Evolutionary conservation across 2,329 filamentous ascomycete genomes (phyloP).

Genomic region (Cercospora brassicicola): DNA sequence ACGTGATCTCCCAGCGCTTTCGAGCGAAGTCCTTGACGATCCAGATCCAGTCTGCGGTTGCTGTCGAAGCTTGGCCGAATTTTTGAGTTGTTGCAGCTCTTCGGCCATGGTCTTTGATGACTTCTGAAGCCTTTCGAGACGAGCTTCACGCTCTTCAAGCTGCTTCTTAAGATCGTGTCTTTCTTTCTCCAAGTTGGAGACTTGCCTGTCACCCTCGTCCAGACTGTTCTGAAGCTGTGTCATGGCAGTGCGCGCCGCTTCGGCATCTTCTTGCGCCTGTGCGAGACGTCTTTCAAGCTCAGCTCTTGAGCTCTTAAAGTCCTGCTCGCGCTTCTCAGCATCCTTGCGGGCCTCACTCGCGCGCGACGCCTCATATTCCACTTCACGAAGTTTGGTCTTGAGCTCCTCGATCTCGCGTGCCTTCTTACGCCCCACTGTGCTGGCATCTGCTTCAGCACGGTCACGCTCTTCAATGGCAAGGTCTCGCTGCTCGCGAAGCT

Average conservation of each 20-base stretch:
- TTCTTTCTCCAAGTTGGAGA: conserved; percentile 79
- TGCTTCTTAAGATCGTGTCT: conserved; percentile 52
- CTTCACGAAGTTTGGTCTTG: conserved; percentile 73
- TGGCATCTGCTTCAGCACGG: conserved; percentile 85
- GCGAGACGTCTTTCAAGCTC: conserved; percentile 72
- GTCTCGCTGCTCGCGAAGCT: conserved; percentile 87
- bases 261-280: conserved; percentile 69
- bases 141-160: conserved; percentile 24
- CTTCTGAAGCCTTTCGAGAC: conserved; percentile 53
- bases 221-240: conserved; percentile 74
- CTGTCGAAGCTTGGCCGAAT: conserved; percentile 33
- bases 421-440: conserved; percentile 70
- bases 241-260: conserved; percentile 75
- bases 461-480: conserved; percentile 91
- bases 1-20: conserved; percentile 44
- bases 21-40: conserved; percentile 60
- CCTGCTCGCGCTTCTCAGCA: conserved; percentile 69
- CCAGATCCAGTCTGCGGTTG: conserved; percentile 47
- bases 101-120: conserved; percentile 62
- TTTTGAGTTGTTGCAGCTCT: conserved; percentile 55
- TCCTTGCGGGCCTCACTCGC: conserved; percentile 75
- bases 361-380: conserved; percentile 72
- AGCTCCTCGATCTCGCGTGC: conserved; percentile 85
- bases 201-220: conserved; percentile 83
- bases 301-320: conserved; percentile 71